These are phyloP conservation scores for Dalechampia spathulata DNA, from an alignment of 441 rosid genomes.

Conservation along the genomic window DNA sequence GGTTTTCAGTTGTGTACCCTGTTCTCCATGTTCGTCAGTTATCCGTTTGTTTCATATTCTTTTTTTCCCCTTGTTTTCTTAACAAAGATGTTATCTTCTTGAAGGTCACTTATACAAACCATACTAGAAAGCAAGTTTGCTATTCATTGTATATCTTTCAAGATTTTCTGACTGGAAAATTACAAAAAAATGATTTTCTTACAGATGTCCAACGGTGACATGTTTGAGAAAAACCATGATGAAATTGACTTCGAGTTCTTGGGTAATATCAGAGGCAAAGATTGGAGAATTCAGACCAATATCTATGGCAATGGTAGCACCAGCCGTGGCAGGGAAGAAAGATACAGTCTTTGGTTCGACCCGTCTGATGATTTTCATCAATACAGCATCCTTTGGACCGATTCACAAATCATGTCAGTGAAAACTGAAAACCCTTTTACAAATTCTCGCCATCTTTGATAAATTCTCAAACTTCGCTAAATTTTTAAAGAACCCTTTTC, in stretches of 20 bases:
- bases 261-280: constrained; percentile 96
- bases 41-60: background rate
- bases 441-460: constrained; percentile 11
- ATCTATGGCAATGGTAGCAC: constrained; percentile 97
- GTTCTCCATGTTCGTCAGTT: background rate
- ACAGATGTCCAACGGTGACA: constrained; percentile 97
- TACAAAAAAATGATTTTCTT: background rate
- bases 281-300: constrained; percentile 98
- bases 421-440: too few species aligned
- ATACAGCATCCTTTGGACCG: constrained; percentile 93
- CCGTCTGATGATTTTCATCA: constrained; percentile 91
- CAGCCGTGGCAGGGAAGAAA: constrained; percentile 82
- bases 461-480: background rate
- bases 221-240: constrained; percentile 85
- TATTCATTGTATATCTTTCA: background rate
- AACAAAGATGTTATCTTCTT: background rate
- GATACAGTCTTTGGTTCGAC: constrained; percentile 94
- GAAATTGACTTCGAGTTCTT: constrained; percentile 97
- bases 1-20: background rate
- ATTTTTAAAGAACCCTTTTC: background rate
- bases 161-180: background rate
- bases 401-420: constrained; percentile 82
- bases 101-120: background rate
- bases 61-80: too few species aligned
- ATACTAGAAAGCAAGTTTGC: background rate